A percentile compares a stretch with the other conserved stretches of the same genome.
phyloP scores from a whole-genome alignment of 148 eudicot genomes.

The Beta vulgaris region DNA sequence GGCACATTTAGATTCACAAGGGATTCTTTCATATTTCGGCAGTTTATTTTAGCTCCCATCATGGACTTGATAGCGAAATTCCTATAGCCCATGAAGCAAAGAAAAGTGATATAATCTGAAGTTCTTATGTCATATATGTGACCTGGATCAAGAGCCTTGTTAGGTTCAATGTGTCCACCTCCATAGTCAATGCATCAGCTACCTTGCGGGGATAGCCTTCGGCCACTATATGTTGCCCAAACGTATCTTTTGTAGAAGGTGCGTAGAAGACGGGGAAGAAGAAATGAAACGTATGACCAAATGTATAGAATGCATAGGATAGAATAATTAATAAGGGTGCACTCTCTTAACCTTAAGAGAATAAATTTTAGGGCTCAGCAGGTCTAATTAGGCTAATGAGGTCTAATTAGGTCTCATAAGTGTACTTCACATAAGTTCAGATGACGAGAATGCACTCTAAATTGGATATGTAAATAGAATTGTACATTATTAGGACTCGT shows the following conservation, averaged over 20 bases:
- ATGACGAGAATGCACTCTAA: no score
- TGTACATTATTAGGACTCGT: no score
- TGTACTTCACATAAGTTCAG: no score
- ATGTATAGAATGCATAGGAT: background rate
- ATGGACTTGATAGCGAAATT: conserved; percentile 30
- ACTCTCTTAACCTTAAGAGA: no score
- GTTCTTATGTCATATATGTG: conserved; percentile 38
- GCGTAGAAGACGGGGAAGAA: background rate
- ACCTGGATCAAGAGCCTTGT: conserved; percentile 38
- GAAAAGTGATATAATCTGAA: conserved; percentile 33
- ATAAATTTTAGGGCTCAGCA: no score
- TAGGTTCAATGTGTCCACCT: conserved; percentile 20
- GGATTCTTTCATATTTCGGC: background rate
- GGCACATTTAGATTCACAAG: conserved; percentile 8
- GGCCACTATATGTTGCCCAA: conserved; percentile 16
- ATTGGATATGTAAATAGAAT: no score
- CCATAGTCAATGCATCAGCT: conserved; percentile 27
- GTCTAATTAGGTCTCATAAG: no score
- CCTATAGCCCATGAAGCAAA: conserved; percentile 43
- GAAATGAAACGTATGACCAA: background rate
- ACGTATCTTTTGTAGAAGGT: conserved; percentile 18
- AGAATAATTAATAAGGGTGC: background rate
- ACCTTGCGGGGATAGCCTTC: conserved; percentile 20
- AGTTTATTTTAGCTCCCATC: conserved; percentile 7
- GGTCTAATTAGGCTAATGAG: no score